These are phyloP conservation scores for Dactylorhiza incarnata DNA, from an alignment of 106 monocot species.

Conservation along the genomic window DNA sequence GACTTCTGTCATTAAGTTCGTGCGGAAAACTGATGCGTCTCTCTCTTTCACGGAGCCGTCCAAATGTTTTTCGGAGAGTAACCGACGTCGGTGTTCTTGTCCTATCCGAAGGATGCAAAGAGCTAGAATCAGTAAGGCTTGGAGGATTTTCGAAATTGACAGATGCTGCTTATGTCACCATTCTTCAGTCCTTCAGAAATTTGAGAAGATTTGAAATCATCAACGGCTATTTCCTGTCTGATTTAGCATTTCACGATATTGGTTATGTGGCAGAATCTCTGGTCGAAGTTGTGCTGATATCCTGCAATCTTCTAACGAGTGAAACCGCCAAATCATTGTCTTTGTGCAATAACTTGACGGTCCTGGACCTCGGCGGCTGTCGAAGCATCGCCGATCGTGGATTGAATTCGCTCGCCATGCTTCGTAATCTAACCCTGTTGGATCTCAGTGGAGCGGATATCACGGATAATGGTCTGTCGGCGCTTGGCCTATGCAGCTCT, in stretches of 20 bases:
- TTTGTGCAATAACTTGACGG: conserved; percentile 41
- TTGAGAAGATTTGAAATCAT: conserved; percentile 60
- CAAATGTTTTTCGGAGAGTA: conserved; percentile 46
- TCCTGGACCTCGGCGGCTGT: conserved; percentile 69
- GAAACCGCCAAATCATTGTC: conserved; percentile 42
- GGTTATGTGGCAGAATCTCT: conserved; percentile 24
- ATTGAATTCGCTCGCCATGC: conserved; percentile 51
- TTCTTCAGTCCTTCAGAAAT: conserved; percentile 62
- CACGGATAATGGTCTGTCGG: conserved; percentile 46
- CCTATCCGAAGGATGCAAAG: conserved; percentile 50
- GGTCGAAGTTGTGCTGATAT: conserved; percentile 58
- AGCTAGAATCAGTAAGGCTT: conserved; percentile 58
- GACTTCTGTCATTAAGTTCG: conserved; percentile 46
- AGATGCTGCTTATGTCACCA: conserved; percentile 72
- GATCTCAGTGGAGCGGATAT: conserved; percentile 67
- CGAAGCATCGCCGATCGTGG: conserved; percentile 64
- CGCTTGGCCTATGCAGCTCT: conserved; percentile 41
- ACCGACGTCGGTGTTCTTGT: conserved; percentile 69
- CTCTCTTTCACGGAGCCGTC: conserved; percentile 40
- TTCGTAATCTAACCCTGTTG: conserved; percentile 49
- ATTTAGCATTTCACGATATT: conserved; percentile 68
- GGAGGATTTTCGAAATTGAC: conserved; percentile 83
- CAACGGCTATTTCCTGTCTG: conserved; percentile 50
- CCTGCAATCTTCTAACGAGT: conserved; percentile 64
- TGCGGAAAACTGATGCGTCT: conserved; percentile 40